phyloP scores from a whole-genome alignment of 345 rosid genomes.

The Moringa oleifera region DNA sequence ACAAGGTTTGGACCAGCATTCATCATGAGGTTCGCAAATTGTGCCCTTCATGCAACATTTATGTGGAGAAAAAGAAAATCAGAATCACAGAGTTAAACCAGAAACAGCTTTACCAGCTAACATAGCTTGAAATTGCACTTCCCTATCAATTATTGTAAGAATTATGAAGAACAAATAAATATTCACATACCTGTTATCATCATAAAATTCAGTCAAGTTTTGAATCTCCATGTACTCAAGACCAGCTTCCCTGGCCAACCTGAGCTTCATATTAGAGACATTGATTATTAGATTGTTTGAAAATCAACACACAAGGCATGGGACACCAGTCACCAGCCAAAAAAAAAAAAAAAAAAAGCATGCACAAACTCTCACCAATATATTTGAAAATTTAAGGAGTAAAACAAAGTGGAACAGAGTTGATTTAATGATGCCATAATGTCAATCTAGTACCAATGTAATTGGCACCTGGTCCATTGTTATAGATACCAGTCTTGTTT shows the following conservation, averaged over 20 bases:
- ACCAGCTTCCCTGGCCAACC: constrained; percentile 97
- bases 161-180: not conserved
- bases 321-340: not conserved
- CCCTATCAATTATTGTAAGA: not conserved
- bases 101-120: not conserved
- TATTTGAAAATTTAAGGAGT: too few relatives aligned
- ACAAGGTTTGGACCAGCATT: constrained; percentile 69
- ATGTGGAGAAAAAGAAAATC: constrained; percentile 10
- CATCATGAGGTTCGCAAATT: constrained; percentile 63
- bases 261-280: constrained; percentile 22
- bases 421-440: not conserved
- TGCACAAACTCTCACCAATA: not conserved
- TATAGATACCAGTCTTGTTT: too few relatives aligned
- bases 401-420: not conserved
- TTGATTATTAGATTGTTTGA: not conserved
- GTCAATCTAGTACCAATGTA: not conserved
- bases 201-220: constrained; percentile 83
- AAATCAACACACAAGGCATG: not conserved
- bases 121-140: not conserved
- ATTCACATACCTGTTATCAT: constrained; percentile 67
- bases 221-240: constrained; percentile 95
- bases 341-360: not conserved
- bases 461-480: not conserved
- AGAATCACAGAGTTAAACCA: constrained; percentile 13
- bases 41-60: constrained; percentile 40